Percentiles rank a stretch among this genome's conserved stretches.
Evolutionary conservation across 139 green algal species (phyloP).

Genomic region (Chlamydomonas schloesseri): DNA sequence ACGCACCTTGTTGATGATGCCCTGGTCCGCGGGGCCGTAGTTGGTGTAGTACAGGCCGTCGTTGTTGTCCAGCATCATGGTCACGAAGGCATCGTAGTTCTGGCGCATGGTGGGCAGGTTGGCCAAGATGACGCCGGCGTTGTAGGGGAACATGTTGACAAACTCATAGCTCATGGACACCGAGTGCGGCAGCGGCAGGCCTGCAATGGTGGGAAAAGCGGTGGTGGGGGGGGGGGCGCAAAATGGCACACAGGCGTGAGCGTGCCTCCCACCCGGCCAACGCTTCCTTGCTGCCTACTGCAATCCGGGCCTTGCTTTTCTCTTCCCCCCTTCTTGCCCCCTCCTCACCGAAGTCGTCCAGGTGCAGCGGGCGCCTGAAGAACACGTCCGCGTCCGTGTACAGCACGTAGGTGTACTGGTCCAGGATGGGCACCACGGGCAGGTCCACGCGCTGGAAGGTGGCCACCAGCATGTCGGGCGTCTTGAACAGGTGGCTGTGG

Average conservation of each 20-base stretch:
- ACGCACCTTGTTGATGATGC: constrained; percentile 19
- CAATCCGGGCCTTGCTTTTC: too few species aligned
- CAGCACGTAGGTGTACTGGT: constrained; percentile 54
- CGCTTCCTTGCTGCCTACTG: too few species aligned
- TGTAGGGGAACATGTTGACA: constrained; percentile 30
- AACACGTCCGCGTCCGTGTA: constrained; percentile 62
- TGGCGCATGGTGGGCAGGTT: constrained; percentile 21
- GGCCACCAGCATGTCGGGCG: constrained; percentile 41
- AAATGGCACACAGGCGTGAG: too few species aligned
- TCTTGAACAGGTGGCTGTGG: constrained; percentile 41
- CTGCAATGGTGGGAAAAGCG: too few species aligned
- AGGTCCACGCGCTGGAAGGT: constrained; percentile 52
- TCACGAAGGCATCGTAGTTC: neutral
- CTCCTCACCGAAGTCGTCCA: constrained; percentile 50
- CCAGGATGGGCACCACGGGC: constrained; percentile 43
- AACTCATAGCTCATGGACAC: constrained; percentile 22
- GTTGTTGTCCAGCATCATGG: constrained; percentile 40
- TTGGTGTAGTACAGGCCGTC: constrained; percentile 33
- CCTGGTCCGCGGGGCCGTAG: constrained; percentile 50
- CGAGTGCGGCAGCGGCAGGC: constrained; percentile 18
- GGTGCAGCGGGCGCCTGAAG: constrained; percentile 40
- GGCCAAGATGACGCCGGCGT: constrained; percentile 38
- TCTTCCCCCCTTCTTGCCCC: too few species aligned
- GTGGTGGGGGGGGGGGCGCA: too few species aligned
- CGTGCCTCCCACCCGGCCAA: too few species aligned